phyloP scores from a whole-genome alignment of 495 filamentous ascomycete genomes.

The Rusavskia elegans region DNA sequence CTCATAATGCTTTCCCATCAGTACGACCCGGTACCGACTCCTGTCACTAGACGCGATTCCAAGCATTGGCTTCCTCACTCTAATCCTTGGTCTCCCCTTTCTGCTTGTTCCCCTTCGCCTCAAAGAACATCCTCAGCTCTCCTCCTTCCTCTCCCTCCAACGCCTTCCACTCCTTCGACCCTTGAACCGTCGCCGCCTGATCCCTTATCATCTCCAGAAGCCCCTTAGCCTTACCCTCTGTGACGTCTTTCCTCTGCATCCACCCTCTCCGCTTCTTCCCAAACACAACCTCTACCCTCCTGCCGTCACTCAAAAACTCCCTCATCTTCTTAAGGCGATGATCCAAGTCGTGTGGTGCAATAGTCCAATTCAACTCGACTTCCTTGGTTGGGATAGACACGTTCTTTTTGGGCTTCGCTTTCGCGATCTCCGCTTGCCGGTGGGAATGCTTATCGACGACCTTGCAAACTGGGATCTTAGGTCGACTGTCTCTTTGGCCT shows the following conservation, averaged over 20 bases:
- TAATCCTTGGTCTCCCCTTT: background rate
- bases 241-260: conserved; percentile 11
- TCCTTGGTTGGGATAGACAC: conserved; percentile 34
- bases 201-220: conserved; percentile 8
- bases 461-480: background rate
- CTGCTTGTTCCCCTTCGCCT: conserved; percentile 6
- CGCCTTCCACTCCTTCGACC: conserved; percentile 9
- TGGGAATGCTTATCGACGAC: background rate
- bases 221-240: conserved; percentile 1
- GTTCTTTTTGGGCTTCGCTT: background rate
- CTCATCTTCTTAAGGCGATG: conserved; percentile 44
- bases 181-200: conserved; percentile 6
- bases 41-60: background rate
- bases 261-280: conserved; percentile 29
- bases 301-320: conserved; percentile 46
- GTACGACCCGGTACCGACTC: too few species aligned
- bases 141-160: conserved; percentile 6
- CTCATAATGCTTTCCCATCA: too few species aligned
- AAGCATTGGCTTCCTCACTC: background rate
- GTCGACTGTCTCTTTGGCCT: background rate
- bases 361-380: conserved; percentile 75
- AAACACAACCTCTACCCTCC: conserved; percentile 45
- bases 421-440: background rate
- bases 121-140: conserved; percentile 7
- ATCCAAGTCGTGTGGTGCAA: conserved; percentile 46